phyloP scores from a whole-genome alignment of 2,329 filamentous ascomycete species.

The Aureobasidium uvarum region DNA sequence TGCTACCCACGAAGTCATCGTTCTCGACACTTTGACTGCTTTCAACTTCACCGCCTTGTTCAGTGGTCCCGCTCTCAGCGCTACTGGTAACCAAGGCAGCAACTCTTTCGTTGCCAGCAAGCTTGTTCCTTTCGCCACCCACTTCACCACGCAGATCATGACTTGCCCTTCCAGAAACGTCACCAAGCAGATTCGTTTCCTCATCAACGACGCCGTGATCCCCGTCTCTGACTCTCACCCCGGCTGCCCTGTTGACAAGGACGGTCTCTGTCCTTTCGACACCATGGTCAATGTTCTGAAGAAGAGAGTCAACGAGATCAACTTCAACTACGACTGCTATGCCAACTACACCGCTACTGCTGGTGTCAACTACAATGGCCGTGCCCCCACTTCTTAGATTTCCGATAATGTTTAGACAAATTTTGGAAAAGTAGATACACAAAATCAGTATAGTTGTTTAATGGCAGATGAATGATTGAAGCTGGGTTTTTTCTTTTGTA shows the following conservation, averaged over 20 bases:
- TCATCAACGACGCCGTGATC: conserved; percentile 19
- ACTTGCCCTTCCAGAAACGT: conserved; percentile 19
- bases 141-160: conserved; percentile 24
- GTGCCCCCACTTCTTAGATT: conserved; percentile 7
- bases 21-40: conserved; percentile 19
- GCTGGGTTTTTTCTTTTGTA: no score
- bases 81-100: conserved; percentile 11
- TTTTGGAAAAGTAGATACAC: not conserved
- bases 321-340: conserved; percentile 19
- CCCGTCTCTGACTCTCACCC: conserved; percentile 13
- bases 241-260: conserved; percentile 20
- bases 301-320: conserved; percentile 14
- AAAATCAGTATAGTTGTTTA: not conserved
- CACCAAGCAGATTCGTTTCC: conserved; percentile 24
- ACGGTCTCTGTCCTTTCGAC: conserved; percentile 22
- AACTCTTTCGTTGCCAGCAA: conserved; percentile 23
- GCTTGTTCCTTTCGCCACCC: conserved; percentile 23
- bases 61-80: conserved; percentile 7
- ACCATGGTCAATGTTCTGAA: conserved; percentile 14
- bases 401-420: not conserved
- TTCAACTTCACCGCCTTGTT: conserved; percentile 24
- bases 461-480: no score
- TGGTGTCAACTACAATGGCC: conserved; percentile 20
- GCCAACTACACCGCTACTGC: conserved; percentile 20
- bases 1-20: conserved; percentile 22